Percentiles rank a stretch among this genome's conserved stretches.
phyloP scores from a whole-genome alignment of 164 flowering plant genomes.

The grape (Vitis vinifera) region ASM3070453v1 NC_081809.1:525501-526000 shows the following conservation, averaged over 20 bases:
- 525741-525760: constrained; percentile 41
- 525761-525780: constrained; percentile 46
- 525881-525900: no score
- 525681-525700: constrained; percentile 67
- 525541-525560: constrained; percentile 71
- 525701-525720: constrained; percentile 70
- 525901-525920: no score
- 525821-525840: background rate
- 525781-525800: constrained; percentile 41
- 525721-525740: constrained; percentile 42
- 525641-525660: constrained; percentile 38
- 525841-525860: constrained; percentile 15
- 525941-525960: no score
- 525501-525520: constrained; percentile 77
- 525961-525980: no score
- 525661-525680: constrained; percentile 67
- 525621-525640: constrained; percentile 72
- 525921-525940: no score
- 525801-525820: constrained; percentile 48
- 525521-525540: constrained; percentile 72
- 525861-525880: constrained; percentile 17
- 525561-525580: no score
- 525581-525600: background rate
- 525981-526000: no score
- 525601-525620: background rate